Evolutionary conservation across 2,329 filamentous ascomycete species (phyloP), one percentile per base, ranked within the genome.

Genomic region (Salinomyces thailandicus): DNA sequence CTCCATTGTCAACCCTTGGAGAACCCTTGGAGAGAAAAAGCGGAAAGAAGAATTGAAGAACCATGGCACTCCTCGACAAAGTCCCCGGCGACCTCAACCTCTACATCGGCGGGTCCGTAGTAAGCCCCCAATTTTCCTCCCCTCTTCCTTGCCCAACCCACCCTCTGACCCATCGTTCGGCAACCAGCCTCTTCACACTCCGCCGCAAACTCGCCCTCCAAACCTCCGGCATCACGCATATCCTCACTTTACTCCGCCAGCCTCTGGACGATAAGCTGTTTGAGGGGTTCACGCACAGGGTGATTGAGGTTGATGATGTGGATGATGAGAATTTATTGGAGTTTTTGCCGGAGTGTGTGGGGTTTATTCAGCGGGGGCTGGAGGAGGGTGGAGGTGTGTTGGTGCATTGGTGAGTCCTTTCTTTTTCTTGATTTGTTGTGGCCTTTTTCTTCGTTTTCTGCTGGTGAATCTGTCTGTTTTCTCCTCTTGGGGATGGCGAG

Each of bases 281-380:
- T 53, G 68, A 73, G 45, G 67, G 71, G 28, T 53, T 41, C 57
- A 64, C 78, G 45, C 85, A 93, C 58, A 70, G 85, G 49, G 71
- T 77, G 42, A 81, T 96, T 46, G 81, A 93, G 47, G 77, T 95
- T 29, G 84, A 96, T 59, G 91, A 98, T 64, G 75, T 87, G 35
- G 84, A 89, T 14, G 85, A 95, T 53, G 80, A 87, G 49, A 85
- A 98, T 60, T 62, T 96, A 35, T 65, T 96, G 13, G 73, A 82
- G 44, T 78, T 93, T 59, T 80, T 96, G 43, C 76, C 86, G 5
- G 68, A 68, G 35, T 81, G 81, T 38, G 83, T 91, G 50, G 71
- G 70, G 32, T 98, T 94, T 61, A 94, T 96, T 49, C 76, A 89
- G 50, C 66, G 77, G 28, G 89, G 77, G 1, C 66, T 96, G 35